Base-by-base conservation (phyloP, 169 alveolate genomes). In the Cryptosporidium ryanae region DNA sequence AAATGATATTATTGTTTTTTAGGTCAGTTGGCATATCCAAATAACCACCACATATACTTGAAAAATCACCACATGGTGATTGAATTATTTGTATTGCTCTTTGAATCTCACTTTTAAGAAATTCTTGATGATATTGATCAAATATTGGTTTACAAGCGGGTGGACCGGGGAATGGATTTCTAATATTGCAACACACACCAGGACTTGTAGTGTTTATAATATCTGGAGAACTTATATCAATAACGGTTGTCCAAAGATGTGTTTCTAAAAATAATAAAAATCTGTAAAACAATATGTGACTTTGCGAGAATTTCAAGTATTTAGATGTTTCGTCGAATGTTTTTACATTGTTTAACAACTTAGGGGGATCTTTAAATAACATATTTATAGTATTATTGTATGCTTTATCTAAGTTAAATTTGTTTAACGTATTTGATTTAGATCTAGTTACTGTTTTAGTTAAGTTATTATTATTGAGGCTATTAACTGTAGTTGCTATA, bases 61-160 rank as follows among this genome's bases (percentile, higher is more conserved):
- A 55, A 76, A 57, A 76, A 34, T 76, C 71, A 12, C 87, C 87
- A 43, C 57, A 59, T 10, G 87, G 87, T 17, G 87, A 76, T 27
- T 55, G 76, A 38, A 76, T 76, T 38, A 76, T 76, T 25, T 76
- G 87, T 23, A 76, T 76, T 8, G 87, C 87, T n/a, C 87, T 55
- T 34, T 57, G 71, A 8, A 76, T 76, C 29, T 76, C 87, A 12
- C 44, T 61, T 5, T 48, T 49, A 15, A 76, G 59, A 65, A 57
- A 70, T 15, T 59, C 63, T 21, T 76, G 64, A 34, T 76, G 57
- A 25, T 43, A 57, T 29, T 76, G 76, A 31, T 76, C 87, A 43
- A 59, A 76, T 43, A 76, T 76, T 29, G 87, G 87, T 38, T 70
- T 55, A 25, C 87, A 76, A 6, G 87, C 87, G 13, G 87, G 87